Evolutionary conservation across 2,329 filamentous ascomycete species (phyloP).

Genomic region (Botryotinia globosa): DNA sequence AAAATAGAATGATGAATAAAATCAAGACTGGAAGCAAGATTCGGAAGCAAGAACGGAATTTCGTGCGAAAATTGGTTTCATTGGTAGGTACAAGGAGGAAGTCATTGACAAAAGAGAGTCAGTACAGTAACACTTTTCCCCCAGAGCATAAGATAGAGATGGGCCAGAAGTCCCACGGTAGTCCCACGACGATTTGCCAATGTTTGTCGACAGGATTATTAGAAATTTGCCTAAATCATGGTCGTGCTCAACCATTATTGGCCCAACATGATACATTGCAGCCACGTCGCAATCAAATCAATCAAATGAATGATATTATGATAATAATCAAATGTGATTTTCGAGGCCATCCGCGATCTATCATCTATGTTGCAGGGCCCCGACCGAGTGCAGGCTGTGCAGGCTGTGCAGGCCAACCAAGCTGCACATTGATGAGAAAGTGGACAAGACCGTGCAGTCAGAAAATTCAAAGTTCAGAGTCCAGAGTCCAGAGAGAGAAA

Average conservation of each 20-base stretch:
- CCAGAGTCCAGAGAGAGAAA: background rate
- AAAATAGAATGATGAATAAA: slow-evolving; percentile 8
- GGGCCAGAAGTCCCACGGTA: background rate
- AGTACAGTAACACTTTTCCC: background rate
- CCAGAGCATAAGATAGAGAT: slow-evolving; percentile 10
- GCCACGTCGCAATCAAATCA: slow-evolving; percentile 36
- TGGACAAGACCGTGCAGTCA: slow-evolving; percentile 14
- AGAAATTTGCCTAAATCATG: slow-evolving; percentile 32
- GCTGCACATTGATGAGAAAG: slow-evolving; percentile 15
- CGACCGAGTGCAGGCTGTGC: no score
- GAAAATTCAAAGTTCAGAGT: slow-evolving; percentile 7
- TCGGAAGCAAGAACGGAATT: slow-evolving; percentile 3
- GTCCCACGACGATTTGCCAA: slow-evolving; percentile 11
- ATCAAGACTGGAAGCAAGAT: slow-evolving; percentile 4
- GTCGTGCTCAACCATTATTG: slow-evolving; percentile 36
- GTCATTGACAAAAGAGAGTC: slow-evolving; percentile 9
- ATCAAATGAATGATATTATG: no score
- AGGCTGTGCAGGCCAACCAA: slow-evolving; percentile 31
- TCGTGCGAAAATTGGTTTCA: slow-evolving; percentile 6
- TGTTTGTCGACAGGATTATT: slow-evolving; percentile 15
- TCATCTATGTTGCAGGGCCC: slow-evolving; percentile 32
- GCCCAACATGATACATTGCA: slow-evolving; percentile 28
- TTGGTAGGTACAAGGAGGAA: slow-evolving; percentile 13
- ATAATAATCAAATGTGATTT: slow-evolving; percentile 24
- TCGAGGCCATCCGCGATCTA: slow-evolving; percentile 30